phyloP scores from a whole-genome alignment of 208 protist species.

The Leishmania amazonensis region DNA sequence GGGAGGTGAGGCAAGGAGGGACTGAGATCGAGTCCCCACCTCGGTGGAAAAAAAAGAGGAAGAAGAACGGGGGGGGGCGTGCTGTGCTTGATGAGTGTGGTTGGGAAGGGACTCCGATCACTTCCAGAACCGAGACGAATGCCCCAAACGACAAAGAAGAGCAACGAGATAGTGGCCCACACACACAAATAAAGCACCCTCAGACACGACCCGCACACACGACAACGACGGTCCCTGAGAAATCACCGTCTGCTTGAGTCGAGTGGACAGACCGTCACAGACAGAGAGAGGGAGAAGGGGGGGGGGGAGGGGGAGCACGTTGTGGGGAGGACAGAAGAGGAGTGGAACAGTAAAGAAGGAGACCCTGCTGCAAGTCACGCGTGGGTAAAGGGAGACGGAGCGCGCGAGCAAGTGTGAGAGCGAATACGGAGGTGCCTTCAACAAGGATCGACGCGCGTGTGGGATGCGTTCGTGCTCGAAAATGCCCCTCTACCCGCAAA shows the following conservation, averaged over 20 bases:
- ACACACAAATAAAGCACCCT: background rate
- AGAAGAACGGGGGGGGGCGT: background rate
- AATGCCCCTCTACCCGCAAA: background rate
- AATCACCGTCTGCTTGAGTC: background rate
- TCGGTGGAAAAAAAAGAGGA: background rate
- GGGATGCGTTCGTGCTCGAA: background rate
- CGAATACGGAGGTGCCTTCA: background rate
- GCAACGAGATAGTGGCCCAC: background rate
- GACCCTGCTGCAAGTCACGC: background rate
- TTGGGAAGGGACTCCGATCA: background rate
- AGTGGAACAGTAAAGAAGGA: background rate
- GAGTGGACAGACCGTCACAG: background rate
- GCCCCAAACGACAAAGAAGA: background rate
- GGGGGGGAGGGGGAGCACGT: background rate
- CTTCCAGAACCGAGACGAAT: background rate
- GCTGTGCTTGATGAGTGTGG: background rate
- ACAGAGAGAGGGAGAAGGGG: background rate
- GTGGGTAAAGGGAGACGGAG: background rate
- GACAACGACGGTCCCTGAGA: background rate
- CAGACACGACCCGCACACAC: background rate
- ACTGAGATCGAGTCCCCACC: background rate
- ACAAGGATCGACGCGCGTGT: background rate
- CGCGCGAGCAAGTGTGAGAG: background rate
- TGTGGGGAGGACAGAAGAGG: background rate
- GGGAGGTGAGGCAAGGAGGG: background rate